Percentiles rank a stretch among this genome's conserved stretches.
phyloP scores from a whole-genome alignment of 2,329 filamentous ascomycete genomes.

The Truncatella angustata region DNA sequence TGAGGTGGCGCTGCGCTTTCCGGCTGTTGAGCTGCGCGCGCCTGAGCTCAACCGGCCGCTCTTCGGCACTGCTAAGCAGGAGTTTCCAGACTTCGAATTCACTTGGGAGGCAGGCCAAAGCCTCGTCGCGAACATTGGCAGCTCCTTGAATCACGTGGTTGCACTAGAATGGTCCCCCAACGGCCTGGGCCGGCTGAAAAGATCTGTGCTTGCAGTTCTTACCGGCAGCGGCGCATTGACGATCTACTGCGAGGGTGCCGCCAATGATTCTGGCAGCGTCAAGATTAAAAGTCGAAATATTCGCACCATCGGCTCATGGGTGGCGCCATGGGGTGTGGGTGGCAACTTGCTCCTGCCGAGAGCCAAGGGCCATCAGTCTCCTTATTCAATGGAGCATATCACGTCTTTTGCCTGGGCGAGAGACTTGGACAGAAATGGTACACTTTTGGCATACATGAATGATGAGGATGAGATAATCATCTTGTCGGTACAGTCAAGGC shows the following conservation, averaged over 20 bases:
- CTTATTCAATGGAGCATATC: conserved; percentile 37
- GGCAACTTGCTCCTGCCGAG: conserved; percentile 49
- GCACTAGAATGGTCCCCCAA: conserved; percentile 56
- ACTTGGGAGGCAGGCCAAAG: conserved; percentile 44
- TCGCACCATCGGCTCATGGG: conserved; percentile 46
- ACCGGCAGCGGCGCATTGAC: conserved; percentile 49
- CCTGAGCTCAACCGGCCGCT: conserved; percentile 27
- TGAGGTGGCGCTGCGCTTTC: conserved; percentile 29
- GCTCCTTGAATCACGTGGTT: conserved; percentile 54
- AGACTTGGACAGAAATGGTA: conserved; percentile 37
- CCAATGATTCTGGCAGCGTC: conserved; percentile 19
- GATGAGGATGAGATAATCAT: conserved; percentile 49
- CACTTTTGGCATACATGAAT: conserved; percentile 50
- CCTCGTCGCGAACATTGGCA: conserved; percentile 45
- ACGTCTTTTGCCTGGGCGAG: conserved; percentile 53
- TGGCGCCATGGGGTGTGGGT: conserved; percentile 55
- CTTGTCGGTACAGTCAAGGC: conserved; percentile 43
- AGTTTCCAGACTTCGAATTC: conserved; percentile 27
- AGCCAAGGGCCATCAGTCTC: conserved; percentile 25
- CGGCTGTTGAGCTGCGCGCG: conserved; percentile 22
- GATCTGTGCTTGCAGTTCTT: conserved; percentile 50
- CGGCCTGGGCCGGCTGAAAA: conserved; percentile 53
- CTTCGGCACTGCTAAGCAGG: conserved; percentile 23
- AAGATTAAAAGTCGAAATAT: conserved; percentile 33
- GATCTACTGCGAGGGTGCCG: conserved; percentile 48